Base-by-base conservation (phyloP, 768 basidiomycete species). In the Rossbeevera mucosa region DNA sequence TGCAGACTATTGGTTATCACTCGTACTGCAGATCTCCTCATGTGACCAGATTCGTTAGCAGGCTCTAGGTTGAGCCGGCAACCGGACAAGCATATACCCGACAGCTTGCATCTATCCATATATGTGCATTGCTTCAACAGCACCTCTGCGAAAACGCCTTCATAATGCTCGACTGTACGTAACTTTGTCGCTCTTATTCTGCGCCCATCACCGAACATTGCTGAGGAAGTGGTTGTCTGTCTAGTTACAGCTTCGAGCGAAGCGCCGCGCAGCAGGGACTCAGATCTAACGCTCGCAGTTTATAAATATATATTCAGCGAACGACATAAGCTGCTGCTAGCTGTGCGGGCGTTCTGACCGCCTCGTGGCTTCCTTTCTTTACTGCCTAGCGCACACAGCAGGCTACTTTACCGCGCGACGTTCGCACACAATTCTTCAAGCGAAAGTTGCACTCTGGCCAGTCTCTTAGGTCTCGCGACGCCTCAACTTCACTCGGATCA, bases 311-410 rank as follows among this genome's bases (percentile, higher is more conserved):
- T 38, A 52, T 25, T 38, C 33, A 38, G 2, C 18, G 7, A 9
- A n/a, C n/a, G n/a, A n/a, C n/a, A n/a, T n/a, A n/a, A 38, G 45
- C 49, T 11, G 28, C 28, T 4, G 28, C 28, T 4, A 11, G 28
- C 2, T 8, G 9, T 56, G 41, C 57, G 43, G 54, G 56, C 42
- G 3, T 43, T 14, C 22, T n/a, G 44, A 16, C 22, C 40, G 28
- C 57, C 57, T 60, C 59, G 50, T 50, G 60, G 47, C 25, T 5
- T 36, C 24, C 41, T 24, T 42, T 22, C 47, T 21, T 31, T 21
- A 8, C 26, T 16, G 26, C 22, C 12, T 11, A 14, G 43, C 20
- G 22, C 48, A 42, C 24, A 60, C 51, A 56, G 33, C 22, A 25
- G 38, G 5, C 36, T 31, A 14, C 13, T 22, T 42, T 42, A n/a